A percentile compares a stretch with the other conserved stretches of the same genome.
phyloP scores from a whole-genome alignment of 192 early-diverging fungal species.

The Podila epicladia region DNA sequence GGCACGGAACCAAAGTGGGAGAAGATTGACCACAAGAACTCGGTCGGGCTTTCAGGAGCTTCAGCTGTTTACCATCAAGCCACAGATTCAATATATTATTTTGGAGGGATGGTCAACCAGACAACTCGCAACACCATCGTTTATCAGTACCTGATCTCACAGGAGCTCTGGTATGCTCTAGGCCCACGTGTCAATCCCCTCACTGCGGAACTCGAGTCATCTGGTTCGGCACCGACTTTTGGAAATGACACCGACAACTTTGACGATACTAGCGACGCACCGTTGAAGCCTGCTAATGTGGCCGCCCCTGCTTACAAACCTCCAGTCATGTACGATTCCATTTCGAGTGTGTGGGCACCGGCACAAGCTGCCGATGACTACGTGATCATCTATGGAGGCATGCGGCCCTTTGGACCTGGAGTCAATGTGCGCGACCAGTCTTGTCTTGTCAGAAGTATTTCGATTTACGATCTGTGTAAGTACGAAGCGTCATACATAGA shows the following conservation, averaged over 20 bases:
- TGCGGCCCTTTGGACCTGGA: constrained; percentile 35
- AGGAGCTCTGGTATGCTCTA: constrained; percentile 41
- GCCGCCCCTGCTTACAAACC: neutral
- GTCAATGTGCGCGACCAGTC: constrained; percentile 8
- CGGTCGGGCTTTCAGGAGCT: constrained; percentile 29
- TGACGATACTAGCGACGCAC: neutral
- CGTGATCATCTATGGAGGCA: constrained; percentile 45
- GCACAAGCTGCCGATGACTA: constrained; percentile 33
- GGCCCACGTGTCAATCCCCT: constrained; percentile 34
- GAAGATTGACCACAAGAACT: constrained; percentile 27
- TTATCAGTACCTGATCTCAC: constrained; percentile 36
- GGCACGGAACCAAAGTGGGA: constrained; percentile 5
- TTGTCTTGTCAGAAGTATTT: constrained; percentile 25
- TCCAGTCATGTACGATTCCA: constrained; percentile 37
- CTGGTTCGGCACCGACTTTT: neutral
- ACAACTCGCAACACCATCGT: constrained; percentile 26
- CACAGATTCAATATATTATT: constrained; percentile 49
- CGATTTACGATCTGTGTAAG: constrained; percentile 49
- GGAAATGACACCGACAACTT: neutral
- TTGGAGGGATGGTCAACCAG: constrained; percentile 50
- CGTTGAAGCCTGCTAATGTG: neutral
- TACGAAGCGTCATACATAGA: neutral
- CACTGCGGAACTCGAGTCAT: neutral
- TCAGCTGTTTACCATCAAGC: constrained; percentile 37
- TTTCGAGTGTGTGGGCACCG: constrained; percentile 39